Percentiles rank a stretch among this genome's conserved stretches.
These are phyloP conservation scores for Ustilago loliicola DNA, from an alignment of 1,284 basidiomycete genomes.

Conservation along the genomic window DNA sequence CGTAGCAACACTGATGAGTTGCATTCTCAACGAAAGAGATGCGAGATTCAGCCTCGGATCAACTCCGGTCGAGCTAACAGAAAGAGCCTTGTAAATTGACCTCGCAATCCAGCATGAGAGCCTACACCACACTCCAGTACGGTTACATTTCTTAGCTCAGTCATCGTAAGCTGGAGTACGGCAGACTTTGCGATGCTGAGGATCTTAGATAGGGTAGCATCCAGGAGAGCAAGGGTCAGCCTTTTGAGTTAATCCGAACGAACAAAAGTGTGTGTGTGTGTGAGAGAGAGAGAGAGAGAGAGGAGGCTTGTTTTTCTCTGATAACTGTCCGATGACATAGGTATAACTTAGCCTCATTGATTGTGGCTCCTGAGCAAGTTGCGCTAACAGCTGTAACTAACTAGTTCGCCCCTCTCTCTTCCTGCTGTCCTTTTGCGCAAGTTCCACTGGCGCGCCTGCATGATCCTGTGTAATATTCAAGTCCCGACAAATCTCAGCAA, in stretches of 20 bases:
- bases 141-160: not conserved
- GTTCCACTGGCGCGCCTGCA: not conserved
- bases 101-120: not conserved
- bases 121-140: not conserved
- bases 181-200: too few species aligned
- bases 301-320: not conserved
- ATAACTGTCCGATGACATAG: conserved; percentile 28
- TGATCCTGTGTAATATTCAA: not conserved
- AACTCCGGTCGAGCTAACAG: conserved; percentile 8
- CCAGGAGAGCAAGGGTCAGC: too few species aligned
- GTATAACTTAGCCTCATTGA: not conserved
- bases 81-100: not conserved
- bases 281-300: not conserved
- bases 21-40: not conserved
- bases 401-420: not conserved
- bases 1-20: not conserved
- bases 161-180: too few species aligned
- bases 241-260: too few species aligned
- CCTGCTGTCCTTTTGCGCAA: conserved; percentile 2
- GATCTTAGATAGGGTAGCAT: too few species aligned
- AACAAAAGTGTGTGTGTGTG: too few species aligned
- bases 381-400: not conserved
- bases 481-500: not conserved
- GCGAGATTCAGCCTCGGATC: conserved; percentile 7
- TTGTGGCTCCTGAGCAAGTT: not conserved